Base-by-base conservation (phyloP, 257 asterid genomes). In the Parsonsia alboflavescens region DNA sequence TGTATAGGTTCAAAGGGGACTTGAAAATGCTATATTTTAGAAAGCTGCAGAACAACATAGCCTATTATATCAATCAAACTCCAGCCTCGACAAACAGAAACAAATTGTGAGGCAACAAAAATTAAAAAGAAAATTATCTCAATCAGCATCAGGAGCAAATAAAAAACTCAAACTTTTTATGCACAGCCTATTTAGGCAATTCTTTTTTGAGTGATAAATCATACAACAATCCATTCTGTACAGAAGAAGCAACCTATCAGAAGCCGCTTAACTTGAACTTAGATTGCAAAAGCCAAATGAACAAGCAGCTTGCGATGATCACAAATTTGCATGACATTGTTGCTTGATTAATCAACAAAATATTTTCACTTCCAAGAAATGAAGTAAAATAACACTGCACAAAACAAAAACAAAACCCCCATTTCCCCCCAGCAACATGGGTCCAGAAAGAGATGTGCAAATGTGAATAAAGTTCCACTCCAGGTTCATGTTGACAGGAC, bases 171-270 rank as follows among this genome's bases (percentile, higher is more conserved):
- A 52, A 24, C 13, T 10, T 65, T 53, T 39, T 65, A 17, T 65
- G 48, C 70, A 65, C 16, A 65, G 44, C 22, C 30, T 39, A 39
- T 17, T 36, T n/a, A 57, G 33, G 78, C 82, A 68, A 75, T 52
- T 57, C 15, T 49, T n/a, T n/a, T 69, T 71, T 69, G 76, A 72
- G 58, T 24, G 82, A 77, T 76, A 78, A 77, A 79, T 73, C 76
- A 79, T 74, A 80, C 77, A 78, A 17, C 73, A 73, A 82, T 77
- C 30, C 48, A 74, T 42, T 78, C 80, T 81, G 82, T 78, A 83
- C 90, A 87, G 75, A 75, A 87, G 75, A 75, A 80, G 84, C 59
- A 73, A 83, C 67, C 80, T 65, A 82, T 73, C 49, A 26, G 70
- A 65, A 39, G 59, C 46, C 58, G 42, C 54, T 45, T 21, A 71